These are phyloP conservation scores for Articulospora tetracladia DNA, from an alignment of 495 filamentous ascomycete species.

Conservation along the genomic window DNA sequence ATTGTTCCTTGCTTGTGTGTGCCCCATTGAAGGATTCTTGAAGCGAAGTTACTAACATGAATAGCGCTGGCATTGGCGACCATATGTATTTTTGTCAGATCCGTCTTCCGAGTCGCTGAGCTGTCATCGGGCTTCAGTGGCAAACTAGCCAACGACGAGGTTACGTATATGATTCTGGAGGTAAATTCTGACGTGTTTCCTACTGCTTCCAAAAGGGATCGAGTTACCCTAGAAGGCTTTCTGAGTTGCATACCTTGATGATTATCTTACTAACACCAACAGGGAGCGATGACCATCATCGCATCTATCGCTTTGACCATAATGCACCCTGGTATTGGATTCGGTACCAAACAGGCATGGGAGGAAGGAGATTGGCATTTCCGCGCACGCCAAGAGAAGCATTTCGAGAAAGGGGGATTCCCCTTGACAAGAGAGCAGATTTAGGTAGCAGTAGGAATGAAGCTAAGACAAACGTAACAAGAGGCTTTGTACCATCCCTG, in stretches of 20 bases:
- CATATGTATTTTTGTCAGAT: slow-evolving; percentile 30
- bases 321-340: neutral
- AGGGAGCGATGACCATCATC: neutral
- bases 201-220: too few species aligned
- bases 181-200: slow-evolving; percentile 17
- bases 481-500: too few species aligned
- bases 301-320: neutral
- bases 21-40: neutral
- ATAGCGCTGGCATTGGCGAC: slow-evolving; percentile 14
- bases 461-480: neutral
- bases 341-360: neutral
- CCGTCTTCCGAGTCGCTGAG: slow-evolving; percentile 29
- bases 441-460: neutral
- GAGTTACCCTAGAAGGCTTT: too few species aligned
- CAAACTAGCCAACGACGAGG: slow-evolving; percentile 28
- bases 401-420: neutral
- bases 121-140: slow-evolving; percentile 29
- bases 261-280: neutral
- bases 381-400: neutral
- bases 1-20: neutral
- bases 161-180: slow-evolving; percentile 32
- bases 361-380: neutral
- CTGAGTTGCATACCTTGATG: too few species aligned
- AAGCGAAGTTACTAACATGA: slow-evolving; percentile 26
- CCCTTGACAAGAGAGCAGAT: neutral